phyloP scores from a whole-genome alignment of 345 rosid genomes.

The Lumnitzera racemosa region DNA sequence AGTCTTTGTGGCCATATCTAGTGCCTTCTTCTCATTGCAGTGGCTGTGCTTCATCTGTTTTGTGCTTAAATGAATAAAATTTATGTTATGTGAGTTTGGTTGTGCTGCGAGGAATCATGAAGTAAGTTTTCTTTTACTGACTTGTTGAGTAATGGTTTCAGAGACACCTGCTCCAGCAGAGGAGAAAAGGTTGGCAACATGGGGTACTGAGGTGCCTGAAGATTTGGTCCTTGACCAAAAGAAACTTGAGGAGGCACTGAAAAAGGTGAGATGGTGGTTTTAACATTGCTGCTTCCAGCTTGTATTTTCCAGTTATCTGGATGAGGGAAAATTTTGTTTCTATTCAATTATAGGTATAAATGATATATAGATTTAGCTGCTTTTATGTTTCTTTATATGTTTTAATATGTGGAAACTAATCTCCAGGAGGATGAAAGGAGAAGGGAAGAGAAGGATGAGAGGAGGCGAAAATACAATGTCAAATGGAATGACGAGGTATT shows the following conservation, averaged over 20 bases:
- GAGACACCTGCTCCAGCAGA: constrained; percentile 37
- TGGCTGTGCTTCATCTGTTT: too few relatives aligned
- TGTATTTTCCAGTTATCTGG: not conserved
- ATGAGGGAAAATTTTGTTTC: not conserved
- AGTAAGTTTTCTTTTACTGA: not conserved
- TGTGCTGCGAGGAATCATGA: not conserved
- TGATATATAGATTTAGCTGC: too few relatives aligned
- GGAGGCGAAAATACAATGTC: constrained; percentile 62
- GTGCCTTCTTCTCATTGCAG: too few relatives aligned
- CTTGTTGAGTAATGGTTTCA: constrained; percentile 8
- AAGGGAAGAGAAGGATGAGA: constrained; percentile 50
- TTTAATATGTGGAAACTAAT: not conserved
- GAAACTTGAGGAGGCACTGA: constrained; percentile 51
- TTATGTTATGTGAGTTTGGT: too few relatives aligned
- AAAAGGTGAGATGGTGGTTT: constrained; percentile 32
- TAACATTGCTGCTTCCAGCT: not conserved
- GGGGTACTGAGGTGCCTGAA: constrained; percentile 78
- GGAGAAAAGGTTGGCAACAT: constrained; percentile 59
- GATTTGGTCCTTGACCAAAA: constrained; percentile 59
- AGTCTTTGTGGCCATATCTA: too few relatives aligned
- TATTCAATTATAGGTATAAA: too few relatives aligned
- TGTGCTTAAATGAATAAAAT: too few relatives aligned
- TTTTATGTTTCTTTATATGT: too few relatives aligned
- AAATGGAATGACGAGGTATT: constrained; percentile 51
- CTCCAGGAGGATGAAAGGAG: constrained; percentile 53